Conservation (phyloP, 331 rosid species). For the Acacia pycnantha region DNA sequence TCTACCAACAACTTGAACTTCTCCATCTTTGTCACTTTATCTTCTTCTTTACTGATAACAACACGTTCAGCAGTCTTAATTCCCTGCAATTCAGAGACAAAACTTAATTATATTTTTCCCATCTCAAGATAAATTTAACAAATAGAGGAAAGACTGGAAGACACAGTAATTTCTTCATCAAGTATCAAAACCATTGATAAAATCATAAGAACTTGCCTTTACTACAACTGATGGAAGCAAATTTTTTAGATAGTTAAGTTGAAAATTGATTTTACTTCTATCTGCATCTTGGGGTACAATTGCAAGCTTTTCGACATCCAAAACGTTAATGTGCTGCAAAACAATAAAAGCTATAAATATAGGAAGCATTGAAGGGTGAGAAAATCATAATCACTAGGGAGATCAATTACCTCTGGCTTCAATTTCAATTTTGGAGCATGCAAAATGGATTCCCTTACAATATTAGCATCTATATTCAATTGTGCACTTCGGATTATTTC, state of each 20-base stretch:
- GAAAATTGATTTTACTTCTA: slow-evolving; percentile 70
- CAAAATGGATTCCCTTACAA: slow-evolving; percentile 72
- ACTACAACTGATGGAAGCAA: slow-evolving; percentile 77
- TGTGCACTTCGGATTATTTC: slow-evolving; percentile 59
- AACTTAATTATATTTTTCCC: background rate
- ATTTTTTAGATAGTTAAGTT: slow-evolving; percentile 64
- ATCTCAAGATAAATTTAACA: background rate
- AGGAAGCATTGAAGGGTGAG: slow-evolving; percentile 13
- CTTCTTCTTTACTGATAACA: slow-evolving; percentile 61
- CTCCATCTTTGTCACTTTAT: slow-evolving; percentile 33
- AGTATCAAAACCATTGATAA: slow-evolving; percentile 24
- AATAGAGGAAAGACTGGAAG: background rate
- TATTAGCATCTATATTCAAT: slow-evolving; percentile 68
- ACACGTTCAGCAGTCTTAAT: slow-evolving; percentile 73
- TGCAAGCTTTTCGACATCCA: slow-evolving; percentile 65
- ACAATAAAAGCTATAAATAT: slow-evolving; percentile 27
- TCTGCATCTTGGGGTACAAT: slow-evolving; percentile 58
- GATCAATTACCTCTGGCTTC: slow-evolving; percentile 70
- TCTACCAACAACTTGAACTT: slow-evolving; percentile 74
- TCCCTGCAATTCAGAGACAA: slow-evolving; percentile 61
- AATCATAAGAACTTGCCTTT: slow-evolving; percentile 48
- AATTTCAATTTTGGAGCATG: slow-evolving; percentile 65
- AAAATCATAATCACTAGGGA: slow-evolving; percentile 13
- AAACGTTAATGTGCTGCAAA: slow-evolving; percentile 73
- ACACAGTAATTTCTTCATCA: background rate